Evolutionary conservation across 116 monocot species (phyloP), one percentile per base, ranked within the genome.

Genomic region (Posidonia oceanica): DNA sequence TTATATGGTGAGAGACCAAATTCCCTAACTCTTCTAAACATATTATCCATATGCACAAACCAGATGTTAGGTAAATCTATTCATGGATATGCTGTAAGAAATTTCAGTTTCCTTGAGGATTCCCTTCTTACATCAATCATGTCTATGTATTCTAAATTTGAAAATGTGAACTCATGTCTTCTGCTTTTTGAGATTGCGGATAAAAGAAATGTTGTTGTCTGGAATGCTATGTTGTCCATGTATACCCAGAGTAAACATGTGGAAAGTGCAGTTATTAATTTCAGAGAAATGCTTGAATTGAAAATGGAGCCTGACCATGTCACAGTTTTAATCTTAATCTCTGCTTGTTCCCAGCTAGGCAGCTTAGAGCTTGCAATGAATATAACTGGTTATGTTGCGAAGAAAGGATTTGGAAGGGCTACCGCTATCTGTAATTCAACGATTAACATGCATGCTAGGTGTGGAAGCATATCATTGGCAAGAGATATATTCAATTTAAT

Each of bases 61-160:
- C 78, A 57, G 63, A 59, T 78, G 39, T 52, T 75, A 52, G 90
- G 84, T 17, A 90, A 80, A 69, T 83, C 82, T 3, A 60, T 80
- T 42, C 86, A 90, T 78, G 84, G 69, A 57, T 86, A 77, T 72
- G 75, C 86, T 15, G 1, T 90, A n/a, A 73, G 78, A 80, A 83
- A 86, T 70, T 63, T 78, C 39, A 3, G 1, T 40, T 16, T 15
- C 7, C 42, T 75, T 18, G 90, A 84, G 37, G 58, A 67, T 69
- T 22, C 80, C 37, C 67, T 86, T 44, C 69, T 76, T 41, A 90
- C 90, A 41, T 84, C 90, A 58, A 56, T 74, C 18, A 78, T 86
- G 66, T 73, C 77, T 72, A 86, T 86, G 86, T 86, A 86, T 78
- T 70, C 78, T 60, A 72, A 76, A 69, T 86, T 90, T 71, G 74